These are phyloP conservation scores for Trichosporon asahii DNA, from an alignment of 1,284 basidiomycete species.

Conservation along the genomic window DNA sequence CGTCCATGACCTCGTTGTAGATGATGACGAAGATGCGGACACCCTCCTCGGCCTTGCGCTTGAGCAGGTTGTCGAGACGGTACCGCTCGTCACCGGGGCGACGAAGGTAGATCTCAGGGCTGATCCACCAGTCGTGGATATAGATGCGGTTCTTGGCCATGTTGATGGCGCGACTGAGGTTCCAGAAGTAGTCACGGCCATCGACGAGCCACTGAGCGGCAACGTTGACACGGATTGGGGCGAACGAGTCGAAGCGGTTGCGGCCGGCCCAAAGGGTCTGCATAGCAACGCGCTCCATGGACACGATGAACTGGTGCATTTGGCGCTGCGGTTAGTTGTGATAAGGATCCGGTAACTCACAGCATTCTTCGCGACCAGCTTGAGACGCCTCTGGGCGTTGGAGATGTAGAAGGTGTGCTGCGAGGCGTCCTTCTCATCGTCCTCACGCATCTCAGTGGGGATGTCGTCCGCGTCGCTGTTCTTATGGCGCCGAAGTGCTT, in stretches of 20 bases:
- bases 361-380: constrained; percentile 84
- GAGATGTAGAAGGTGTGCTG: constrained; percentile 91
- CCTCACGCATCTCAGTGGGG: constrained; percentile 27
- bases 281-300: constrained; percentile 76
- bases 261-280: constrained; percentile 73
- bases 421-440: constrained; percentile 40
- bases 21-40: constrained; percentile 96
- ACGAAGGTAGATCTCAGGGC: constrained; percentile 73
- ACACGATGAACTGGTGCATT: constrained; percentile 97
- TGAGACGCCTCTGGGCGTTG: constrained; percentile 85
- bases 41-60: constrained; percentile 90
- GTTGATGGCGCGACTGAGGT: constrained; percentile 86
- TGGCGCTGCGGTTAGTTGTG: constrained; percentile 62
- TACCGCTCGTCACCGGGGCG: constrained; percentile 81
- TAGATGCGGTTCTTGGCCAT: constrained; percentile 86
- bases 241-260: constrained; percentile 90
- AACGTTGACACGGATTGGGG: constrained; percentile 88
- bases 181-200: constrained; percentile 97
- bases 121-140: constrained; percentile 91
- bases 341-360: constrained; percentile 49
- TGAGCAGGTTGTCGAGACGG: constrained; percentile 79
- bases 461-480: background rate
- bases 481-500: background rate
- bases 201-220: constrained; percentile 99
- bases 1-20: constrained; percentile 96